phyloP scores from a whole-genome alignment of 1,284 basidiomycete genomes.

The Hortiboletus rubellus region DNA sequence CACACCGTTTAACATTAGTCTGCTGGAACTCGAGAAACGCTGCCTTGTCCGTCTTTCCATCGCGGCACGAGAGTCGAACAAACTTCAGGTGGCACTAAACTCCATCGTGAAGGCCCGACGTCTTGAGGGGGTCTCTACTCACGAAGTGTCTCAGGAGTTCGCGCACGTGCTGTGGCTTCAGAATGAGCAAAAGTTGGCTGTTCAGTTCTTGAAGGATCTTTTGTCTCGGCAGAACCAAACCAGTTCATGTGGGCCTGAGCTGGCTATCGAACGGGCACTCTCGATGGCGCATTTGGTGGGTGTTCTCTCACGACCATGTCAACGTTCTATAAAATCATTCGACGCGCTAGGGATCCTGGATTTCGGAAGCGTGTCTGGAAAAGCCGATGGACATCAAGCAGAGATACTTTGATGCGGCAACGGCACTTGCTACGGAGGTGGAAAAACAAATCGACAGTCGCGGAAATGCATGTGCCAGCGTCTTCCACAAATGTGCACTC shows the following conservation, averaged over 20 bases:
- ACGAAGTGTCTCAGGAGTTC: constrained; percentile 77
- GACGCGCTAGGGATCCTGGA: constrained; percentile 78
- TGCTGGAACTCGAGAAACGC: constrained; percentile 65
- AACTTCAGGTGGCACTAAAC: constrained; percentile 84
- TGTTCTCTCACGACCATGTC: constrained; percentile 1
- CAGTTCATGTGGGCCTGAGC: constrained; percentile 15
- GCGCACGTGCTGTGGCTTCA: constrained; percentile 90
- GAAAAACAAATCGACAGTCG: constrained; percentile 18
- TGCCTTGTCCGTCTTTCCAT: constrained; percentile 75
- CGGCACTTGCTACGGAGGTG: constrained; percentile 40
- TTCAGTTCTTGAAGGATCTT: constrained; percentile 68
- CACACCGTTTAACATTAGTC: constrained; percentile 51
- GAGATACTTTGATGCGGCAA: constrained; percentile 71
- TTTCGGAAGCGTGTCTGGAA: constrained; percentile 80
- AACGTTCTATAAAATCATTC: constrained; percentile 2
- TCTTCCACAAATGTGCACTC: constrained; percentile 82
- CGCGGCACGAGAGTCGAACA: constrained; percentile 69
- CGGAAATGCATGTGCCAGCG: constrained; percentile 50
- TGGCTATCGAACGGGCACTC: constrained; percentile 42
- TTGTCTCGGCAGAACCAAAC: constrained; percentile 27
- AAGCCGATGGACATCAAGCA: constrained; percentile 75
- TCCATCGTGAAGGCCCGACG: constrained; percentile 76
- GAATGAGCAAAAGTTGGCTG: constrained; percentile 81
- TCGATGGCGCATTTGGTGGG: constrained; percentile 64
- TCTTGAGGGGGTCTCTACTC: constrained; percentile 50